These are phyloP conservation scores for Scorias spongiosa DNA, from an alignment of 2,329 filamentous ascomycete genomes.

Conservation along the genomic window DNA sequence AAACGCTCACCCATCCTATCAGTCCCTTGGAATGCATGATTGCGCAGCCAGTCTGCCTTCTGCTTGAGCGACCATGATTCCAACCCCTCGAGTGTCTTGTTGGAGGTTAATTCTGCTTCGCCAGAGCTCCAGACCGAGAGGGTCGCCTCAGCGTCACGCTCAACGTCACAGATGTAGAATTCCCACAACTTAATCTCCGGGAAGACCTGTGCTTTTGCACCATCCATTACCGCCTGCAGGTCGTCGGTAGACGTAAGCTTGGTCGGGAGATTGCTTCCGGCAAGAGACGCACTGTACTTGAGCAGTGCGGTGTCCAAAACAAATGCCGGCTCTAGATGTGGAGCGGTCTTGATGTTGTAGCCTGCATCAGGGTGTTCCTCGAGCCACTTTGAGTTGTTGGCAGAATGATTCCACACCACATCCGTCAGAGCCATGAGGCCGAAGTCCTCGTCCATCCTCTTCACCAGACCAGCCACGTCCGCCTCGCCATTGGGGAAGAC, in stretches of 20 bases:
- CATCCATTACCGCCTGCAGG: constrained; percentile 66
- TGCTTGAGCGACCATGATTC: constrained; percentile 41
- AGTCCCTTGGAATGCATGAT: constrained; percentile 54
- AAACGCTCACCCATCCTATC: constrained; percentile 71
- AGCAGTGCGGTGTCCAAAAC: constrained; percentile 66
- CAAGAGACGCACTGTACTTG: constrained; percentile 46
- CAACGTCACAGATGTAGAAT: constrained; percentile 74
- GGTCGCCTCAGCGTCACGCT: constrained; percentile 52
- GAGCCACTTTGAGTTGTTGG: constrained; percentile 88
- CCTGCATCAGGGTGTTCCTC: constrained; percentile 88
- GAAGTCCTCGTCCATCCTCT: constrained; percentile 70
- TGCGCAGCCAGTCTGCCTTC: constrained; percentile 49
- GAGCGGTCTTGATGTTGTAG: constrained; percentile 85
- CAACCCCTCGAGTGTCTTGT: constrained; percentile 38
- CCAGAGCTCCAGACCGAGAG: constrained; percentile 57
- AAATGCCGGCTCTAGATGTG: constrained; percentile 50
- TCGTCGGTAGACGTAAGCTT: constrained; percentile 57
- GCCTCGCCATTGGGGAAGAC: constrained; percentile 75
- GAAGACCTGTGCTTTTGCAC: constrained; percentile 67
- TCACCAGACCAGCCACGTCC: constrained; percentile 62
- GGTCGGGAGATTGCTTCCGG: constrained; percentile 57
- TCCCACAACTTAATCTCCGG: constrained; percentile 74
- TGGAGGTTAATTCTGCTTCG: constrained; percentile 35
- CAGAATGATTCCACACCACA: constrained; percentile 96
- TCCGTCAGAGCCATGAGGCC: constrained; percentile 81